Conservation (phyloP, 345 rosid genomes). For the Zanthoxylum bungeanum region DNA sequence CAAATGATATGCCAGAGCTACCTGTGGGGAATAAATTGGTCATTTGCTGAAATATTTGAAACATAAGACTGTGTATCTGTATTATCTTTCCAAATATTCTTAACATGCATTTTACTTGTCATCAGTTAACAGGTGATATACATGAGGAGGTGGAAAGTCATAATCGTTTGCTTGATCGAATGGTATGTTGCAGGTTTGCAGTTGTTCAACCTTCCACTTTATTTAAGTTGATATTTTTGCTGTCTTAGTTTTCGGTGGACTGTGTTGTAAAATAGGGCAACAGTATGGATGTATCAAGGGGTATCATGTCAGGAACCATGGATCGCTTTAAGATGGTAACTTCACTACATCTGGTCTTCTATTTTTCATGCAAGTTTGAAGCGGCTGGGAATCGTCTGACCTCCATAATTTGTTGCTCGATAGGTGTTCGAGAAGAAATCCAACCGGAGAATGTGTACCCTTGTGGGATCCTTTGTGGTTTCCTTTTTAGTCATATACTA, state of each 20-base stretch:
- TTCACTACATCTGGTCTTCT: not conserved
- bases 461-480: conserved; percentile 56
- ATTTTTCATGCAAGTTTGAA: not conserved
- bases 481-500: conserved; percentile 53
- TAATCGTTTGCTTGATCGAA: conserved; percentile 74
- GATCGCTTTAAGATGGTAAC: conserved; percentile 80
- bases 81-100: not conserved
- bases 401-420: conserved; percentile 5
- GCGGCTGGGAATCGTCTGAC: conserved; percentile 8
- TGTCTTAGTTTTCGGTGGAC: conserved; percentile 15
- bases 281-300: conserved; percentile 81
- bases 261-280: conserved; percentile 55
- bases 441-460: conserved; percentile 53
- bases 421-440: conserved; percentile 92
- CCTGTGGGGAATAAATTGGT: not conserved
- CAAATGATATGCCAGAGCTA: not conserved
- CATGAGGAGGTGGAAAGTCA: conserved; percentile 90
- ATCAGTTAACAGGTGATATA: conserved; percentile 81
- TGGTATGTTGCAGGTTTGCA: conserved; percentile 48
- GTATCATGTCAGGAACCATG: conserved; percentile 84
- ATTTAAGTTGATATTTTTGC: not conserved
- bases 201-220: not conserved
- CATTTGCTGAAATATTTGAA: not conserved
- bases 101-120: conserved; percentile 1
- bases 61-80: not conserved